phyloP scores from a whole-genome alignment of 2,329 filamentous ascomycete species.

The Verticillium alfalfae region DNA sequence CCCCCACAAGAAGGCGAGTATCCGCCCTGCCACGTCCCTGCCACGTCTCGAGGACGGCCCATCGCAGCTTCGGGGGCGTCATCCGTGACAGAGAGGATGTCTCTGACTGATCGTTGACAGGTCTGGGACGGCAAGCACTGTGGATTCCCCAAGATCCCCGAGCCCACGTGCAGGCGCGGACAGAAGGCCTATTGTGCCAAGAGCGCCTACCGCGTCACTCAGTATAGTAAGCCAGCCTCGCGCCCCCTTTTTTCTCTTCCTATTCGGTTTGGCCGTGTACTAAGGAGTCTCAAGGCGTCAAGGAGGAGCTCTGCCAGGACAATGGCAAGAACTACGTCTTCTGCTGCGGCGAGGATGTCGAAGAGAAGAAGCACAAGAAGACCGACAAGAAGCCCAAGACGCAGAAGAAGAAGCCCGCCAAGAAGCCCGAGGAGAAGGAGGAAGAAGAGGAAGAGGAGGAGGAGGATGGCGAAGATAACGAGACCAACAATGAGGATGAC shows the following conservation, averaged over 20 bases:
- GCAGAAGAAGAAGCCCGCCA: not conserved
- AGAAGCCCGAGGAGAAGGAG: not conserved
- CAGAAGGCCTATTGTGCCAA: not conserved
- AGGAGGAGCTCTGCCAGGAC: slow-evolving; percentile 1
- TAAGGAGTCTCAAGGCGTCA: not conserved
- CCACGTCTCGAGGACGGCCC: too few relatives aligned
- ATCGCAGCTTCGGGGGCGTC: too few relatives aligned
- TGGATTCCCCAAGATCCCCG: not conserved
- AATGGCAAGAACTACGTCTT: slow-evolving; percentile 7
- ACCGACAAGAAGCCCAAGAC: not conserved
- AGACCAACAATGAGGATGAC: not conserved
- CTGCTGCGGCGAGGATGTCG: slow-evolving; percentile 1
- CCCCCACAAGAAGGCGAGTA: not conserved
- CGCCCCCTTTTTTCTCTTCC: too few relatives aligned
- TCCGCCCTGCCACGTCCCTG: not conserved
- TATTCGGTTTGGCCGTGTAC: too few relatives aligned
- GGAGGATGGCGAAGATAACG: not conserved
- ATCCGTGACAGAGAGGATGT: too few relatives aligned
- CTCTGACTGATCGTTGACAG: not conserved
- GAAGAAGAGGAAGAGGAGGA: not conserved
- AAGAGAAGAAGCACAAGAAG: not conserved
- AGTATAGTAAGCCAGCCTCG: not conserved
- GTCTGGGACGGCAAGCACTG: not conserved
- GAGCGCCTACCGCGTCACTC: not conserved
- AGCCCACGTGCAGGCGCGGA: not conserved